phyloP scores from a whole-genome alignment of 164 flowering plant genomes.

The Stephania yunnanensis region DNA sequence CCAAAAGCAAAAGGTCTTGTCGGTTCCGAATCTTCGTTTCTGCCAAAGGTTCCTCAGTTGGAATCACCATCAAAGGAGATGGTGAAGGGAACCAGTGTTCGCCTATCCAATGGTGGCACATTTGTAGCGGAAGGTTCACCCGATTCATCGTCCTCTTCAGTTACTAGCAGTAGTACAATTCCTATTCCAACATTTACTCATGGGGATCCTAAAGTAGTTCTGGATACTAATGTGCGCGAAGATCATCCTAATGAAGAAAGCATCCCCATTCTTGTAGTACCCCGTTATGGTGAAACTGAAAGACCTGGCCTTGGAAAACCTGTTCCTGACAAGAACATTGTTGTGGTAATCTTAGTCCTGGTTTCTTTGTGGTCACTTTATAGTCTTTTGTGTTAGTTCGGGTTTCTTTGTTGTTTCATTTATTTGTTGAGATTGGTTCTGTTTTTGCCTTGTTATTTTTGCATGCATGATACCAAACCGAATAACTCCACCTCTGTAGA shows the following conservation, averaged over 20 bases:
- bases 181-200: not conserved
- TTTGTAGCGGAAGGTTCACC: not conserved
- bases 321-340: constrained; percentile 6
- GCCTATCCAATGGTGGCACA: constrained; percentile 2
- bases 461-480: not conserved
- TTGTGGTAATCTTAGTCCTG: constrained; percentile 22
- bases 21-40: no score
- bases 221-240: not conserved
- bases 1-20: no score
- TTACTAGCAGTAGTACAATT: constrained; percentile 3
- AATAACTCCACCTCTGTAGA: no score
- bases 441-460: constrained; percentile 4
- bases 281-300: constrained; percentile 2
- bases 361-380: not conserved
- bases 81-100: constrained; percentile 10
- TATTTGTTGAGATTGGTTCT: constrained; percentile 20
- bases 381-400: not conserved
- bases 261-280: constrained; percentile 6
- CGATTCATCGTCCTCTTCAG: constrained; percentile 8
- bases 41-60: constrained; percentile 9
- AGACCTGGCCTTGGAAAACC: constrained; percentile 11
- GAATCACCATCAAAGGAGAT: constrained; percentile 13
- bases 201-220: constrained; percentile 6
- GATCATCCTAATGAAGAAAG: constrained; percentile 11
- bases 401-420: not conserved